Base-by-base conservation (phyloP, 1,139 yeast genomes). In the Hanseniaspora gamundiae region DNA sequence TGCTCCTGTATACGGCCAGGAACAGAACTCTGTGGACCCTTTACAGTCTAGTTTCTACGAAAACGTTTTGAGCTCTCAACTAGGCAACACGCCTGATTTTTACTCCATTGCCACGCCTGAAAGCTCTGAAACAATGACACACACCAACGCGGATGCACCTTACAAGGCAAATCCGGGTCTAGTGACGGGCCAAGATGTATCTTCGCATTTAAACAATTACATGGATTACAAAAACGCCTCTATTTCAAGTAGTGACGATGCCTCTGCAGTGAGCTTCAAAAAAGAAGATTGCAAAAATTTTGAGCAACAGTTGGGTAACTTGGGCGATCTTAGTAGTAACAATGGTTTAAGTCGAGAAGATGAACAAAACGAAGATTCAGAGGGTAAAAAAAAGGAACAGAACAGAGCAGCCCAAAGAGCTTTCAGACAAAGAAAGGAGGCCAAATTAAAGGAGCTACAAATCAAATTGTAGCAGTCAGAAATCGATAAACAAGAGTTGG, bases 321-420 rank as follows among this genome's bases (percentile, higher is more conserved):
- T 24, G 26, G 26, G 26, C n/a, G n/a, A 13, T 28, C 30, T 28
- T 28, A 28, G n/a, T 8, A 28, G n/a, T 4, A 14, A 14, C 19
- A 30, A 30, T 30, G 14, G 3, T 30, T n/a, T 30, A n/a, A 30
- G 17, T 17, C 35, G 17, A 9, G 19, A 16, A 30, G 19, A 4
- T 28, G 5, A 8, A 28, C 8, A 13, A 13, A 13, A 5, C 30
- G n/a, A 30, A 30, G 21, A 33, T 6, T 17, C 24, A 10, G 44
- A 51, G 28, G 59, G 53, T n/a, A 77, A 76, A 58, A 72, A 83
- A 43, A 84, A 80, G 58, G 88, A 88, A 0, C 94, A 83, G 58
- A 86, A 86, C 59, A 68, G 95, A 54, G 93, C 91, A 4, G 94
- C 95, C 0, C 95, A 85, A 62, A 69, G 91, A 51, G 95, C 95